Conservation (phyloP, 345 rosid genomes). For the Gossypium sturtianum region DNA sequence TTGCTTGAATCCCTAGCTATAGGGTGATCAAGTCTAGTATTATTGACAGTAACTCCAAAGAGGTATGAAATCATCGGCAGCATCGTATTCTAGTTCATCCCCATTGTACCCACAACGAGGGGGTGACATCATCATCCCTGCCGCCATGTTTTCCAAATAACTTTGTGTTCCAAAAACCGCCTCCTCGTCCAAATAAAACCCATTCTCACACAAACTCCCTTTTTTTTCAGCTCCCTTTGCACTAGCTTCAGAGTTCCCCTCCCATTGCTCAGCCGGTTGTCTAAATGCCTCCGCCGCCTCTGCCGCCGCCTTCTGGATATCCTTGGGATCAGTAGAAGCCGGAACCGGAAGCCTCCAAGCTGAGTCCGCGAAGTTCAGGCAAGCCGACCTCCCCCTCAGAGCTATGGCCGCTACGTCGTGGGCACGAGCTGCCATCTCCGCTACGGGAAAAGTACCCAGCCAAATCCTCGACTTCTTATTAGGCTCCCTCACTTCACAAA, state of each 20-base stretch:
- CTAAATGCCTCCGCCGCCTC: conserved; percentile 49
- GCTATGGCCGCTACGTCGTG: conserved; percentile 88
- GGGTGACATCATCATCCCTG: conserved; percentile 76
- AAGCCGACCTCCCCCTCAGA: conserved; percentile 64
- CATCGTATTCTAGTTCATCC: conserved; percentile 29
- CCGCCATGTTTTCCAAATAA: conserved; percentile 61
- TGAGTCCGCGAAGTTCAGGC: conserved; percentile 88
- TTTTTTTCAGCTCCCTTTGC: not conserved
- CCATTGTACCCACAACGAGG: conserved; percentile 31
- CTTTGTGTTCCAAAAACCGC: conserved; percentile 58
- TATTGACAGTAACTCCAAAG: conserved; percentile 48
- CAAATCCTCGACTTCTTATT: conserved; percentile 82
- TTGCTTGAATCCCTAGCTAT: not conserved
- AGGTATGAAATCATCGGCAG: conserved; percentile 29
- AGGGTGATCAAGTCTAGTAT: not conserved
- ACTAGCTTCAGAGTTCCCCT: not conserved
- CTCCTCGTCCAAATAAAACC: conserved; percentile 59
- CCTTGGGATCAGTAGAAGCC: conserved; percentile 52
- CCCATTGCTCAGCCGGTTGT: conserved; percentile 25
- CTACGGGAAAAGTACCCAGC: conserved; percentile 72
- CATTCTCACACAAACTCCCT: conserved; percentile 11
- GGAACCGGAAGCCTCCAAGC: conserved; percentile 68
- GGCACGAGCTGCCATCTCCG: conserved; percentile 94
- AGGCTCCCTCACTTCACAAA: conserved; percentile 82
- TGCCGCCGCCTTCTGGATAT: conserved; percentile 71